Base-by-base conservation (phyloP, 192 early-diverging fungal species). In the Mortierella hygrophila region DNA sequence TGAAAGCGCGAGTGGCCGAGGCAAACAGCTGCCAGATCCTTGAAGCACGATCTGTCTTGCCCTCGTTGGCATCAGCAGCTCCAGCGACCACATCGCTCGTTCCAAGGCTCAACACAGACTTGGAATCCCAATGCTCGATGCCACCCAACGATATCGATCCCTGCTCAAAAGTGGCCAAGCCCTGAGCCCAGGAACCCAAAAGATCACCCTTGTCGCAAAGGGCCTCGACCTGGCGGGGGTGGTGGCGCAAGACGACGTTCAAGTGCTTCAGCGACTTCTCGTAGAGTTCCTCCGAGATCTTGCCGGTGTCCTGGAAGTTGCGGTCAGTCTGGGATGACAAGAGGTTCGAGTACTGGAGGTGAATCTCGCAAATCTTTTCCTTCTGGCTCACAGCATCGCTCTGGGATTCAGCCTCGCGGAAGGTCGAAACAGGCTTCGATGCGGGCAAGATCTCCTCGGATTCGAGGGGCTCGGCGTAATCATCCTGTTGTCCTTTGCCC, bases 131-230 rank as follows among this genome's bases (percentile, higher is more conserved):
- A 7, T 55, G 49, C 23, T 80, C 83, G 41, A 76, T 84, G n/a
- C 68, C 74, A 10, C 76, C 69, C 47, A 80, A 40, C 57, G 54
- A 54, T 15, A 79, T 54, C 38, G 68, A 16, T 38, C 78, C 76
- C 49, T 81, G 75, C 47, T 80, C 83, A 77, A 85, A 78, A 4
- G 79, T 79, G 38, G 84, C 84, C 35, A 86, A 70, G 0, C 88
- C 86, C 35, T 92, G 91, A 29, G 90, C 91, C 74, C 83, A 90
- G 18, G 86, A 74, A 13, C 88, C 88, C 70, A 90, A 76, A 5
- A 93, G 72, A 88, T 93, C 92, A 8, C 90, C 92, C 32, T 87
- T 89, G 74, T 93, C 92, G 70, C 92, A 93, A 60, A 90, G 79
- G 3, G 92, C 92, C 77, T 93, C 90, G 5, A 90, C 90, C 77